A percentile compares a stretch with the other conserved stretches of the same genome.
Conservation (phyloP, 768 basidiomycete genomes). For the Leccinum broughii region DNA sequence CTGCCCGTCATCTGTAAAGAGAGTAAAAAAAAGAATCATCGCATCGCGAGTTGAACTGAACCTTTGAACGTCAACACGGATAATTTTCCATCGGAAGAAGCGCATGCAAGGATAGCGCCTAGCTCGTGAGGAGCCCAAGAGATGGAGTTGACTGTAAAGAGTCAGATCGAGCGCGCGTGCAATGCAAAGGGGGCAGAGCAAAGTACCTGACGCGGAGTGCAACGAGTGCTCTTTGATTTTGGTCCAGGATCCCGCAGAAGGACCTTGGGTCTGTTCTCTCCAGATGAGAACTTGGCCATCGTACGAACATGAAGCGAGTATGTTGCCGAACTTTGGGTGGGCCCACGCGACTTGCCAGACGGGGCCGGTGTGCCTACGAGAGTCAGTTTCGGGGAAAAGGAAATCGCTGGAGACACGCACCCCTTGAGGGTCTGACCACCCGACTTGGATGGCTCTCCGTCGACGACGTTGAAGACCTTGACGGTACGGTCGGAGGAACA, state of each 20-base stretch:
- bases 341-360: conserved; percentile 99
- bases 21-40: not conserved
- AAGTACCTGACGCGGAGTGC: conserved; percentile 88
- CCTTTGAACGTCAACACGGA: conserved; percentile 98
- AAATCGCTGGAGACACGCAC: conserved; percentile 40
- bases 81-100: conserved; percentile 95
- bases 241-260: conserved; percentile 70
- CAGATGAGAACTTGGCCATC: conserved; percentile 98
- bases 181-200: conserved; percentile 5
- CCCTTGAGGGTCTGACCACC: conserved; percentile 78
- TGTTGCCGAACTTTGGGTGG: conserved; percentile 95
- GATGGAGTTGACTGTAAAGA: conserved; percentile 82
- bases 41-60: conserved; percentile 38
- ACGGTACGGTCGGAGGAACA: conserved; percentile 96
- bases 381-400: not conserved
- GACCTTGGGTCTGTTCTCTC: conserved; percentile 76
- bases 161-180: conserved; percentile 3
- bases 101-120: conserved; percentile 95
- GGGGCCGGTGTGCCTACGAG: conserved; percentile 85
- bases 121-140: conserved; percentile 99
- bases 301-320: conserved; percentile 97
- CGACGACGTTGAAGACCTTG: conserved; percentile 91
- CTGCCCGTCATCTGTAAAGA: conserved; percentile 84
- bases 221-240: conserved; percentile 95
- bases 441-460: conserved; percentile 74